Evolutionary conservation across 257 asterid species (phyloP).

Genomic region (Solanum lycopersicoides): DNA sequence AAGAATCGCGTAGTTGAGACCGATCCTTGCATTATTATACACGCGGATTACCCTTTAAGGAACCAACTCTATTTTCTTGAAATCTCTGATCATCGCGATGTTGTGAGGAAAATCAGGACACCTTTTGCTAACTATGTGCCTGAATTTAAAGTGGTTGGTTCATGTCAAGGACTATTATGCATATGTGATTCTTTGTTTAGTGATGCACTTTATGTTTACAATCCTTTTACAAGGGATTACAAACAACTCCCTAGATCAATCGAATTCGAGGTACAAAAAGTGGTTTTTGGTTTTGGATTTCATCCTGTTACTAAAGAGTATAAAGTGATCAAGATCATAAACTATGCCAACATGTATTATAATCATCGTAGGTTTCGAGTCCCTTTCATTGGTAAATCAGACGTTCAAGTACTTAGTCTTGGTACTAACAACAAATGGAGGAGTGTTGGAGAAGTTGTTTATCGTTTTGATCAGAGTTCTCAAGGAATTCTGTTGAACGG

Average conservation of each 20-base stretch:
- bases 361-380: neutral
- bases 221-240: neutral
- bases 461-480: neutral
- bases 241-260: conserved; percentile 14
- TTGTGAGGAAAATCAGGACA: neutral
- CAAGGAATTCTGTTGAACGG: neutral
- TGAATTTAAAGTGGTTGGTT: conserved; percentile 12
- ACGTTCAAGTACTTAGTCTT: conserved; percentile 12
- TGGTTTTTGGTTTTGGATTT: conserved; percentile 27
- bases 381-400: neutral
- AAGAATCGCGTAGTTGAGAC: neutral
- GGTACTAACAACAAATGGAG: conserved; percentile 1
- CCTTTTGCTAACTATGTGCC: conserved; percentile 28
- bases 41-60: conserved; percentile 5
- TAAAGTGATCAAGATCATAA: conserved; percentile 31
- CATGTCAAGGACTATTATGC: neutral
- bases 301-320: conserved; percentile 7
- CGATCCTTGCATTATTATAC: neutral
- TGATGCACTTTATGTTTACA: neutral
- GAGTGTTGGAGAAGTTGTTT: conserved; percentile 1
- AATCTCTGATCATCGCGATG: neutral
- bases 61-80: conserved; percentile 31
- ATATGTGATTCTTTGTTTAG: neutral
- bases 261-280: neutral
- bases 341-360: conserved; percentile 15